Evolutionary conservation across 2,329 filamentous ascomycete species (phyloP), one percentile per base, ranked within the genome.

Genomic region (Keithomyces neogunnii): DNA sequence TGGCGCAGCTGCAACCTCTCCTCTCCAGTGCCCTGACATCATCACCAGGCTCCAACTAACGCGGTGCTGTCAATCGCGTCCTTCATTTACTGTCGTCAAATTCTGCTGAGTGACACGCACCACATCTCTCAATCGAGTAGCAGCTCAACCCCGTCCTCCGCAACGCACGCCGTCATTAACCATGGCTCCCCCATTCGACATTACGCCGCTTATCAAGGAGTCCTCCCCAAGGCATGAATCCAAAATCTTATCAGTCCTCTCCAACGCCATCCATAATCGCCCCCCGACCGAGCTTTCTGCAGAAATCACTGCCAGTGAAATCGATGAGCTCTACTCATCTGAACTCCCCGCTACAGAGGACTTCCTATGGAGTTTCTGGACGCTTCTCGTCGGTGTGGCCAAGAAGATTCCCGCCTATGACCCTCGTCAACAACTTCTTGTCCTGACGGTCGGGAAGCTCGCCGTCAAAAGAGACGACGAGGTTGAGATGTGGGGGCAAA

Each of bases 291-390:
- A 50, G 8, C 49, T 50, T 13, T 54, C 57, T 3, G 57, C 59
- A 51, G 55, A 59, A 35, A 53, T 47, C 31, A 54, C 59, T 7
- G 62, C 62, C 45, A 46, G 44, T 38, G 50, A 58, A 13, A 57
- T 66, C 45, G 62, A 65, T 55, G 43, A 56, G 45, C 59, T 63
- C 8, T 63, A 60, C 50, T 53, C 53, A 6, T 47, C 50, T 26
- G 53, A 50, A 40, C 28, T 45, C 31, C 43, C 51, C 32, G 54
- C 59, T 5, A 52, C 59, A 8, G 62, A 63, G 46, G 52, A 56
- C 42, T 63, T 60, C 51, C 59, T 67, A 48, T 66, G 63, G 60
- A 55, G 52, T 3, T 53, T 66, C 26, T 67, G 65, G 65, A 53
- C 55, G 4, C 49, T 62, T 19, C 45, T 65, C 45, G 48, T 63